A percentile compares a stretch with the other conserved stretches of the same genome.
These are phyloP conservation scores for Fusarium cicatricum DNA, from an alignment of 2,329 filamentous ascomycete species.

Conservation along the genomic window DNA sequence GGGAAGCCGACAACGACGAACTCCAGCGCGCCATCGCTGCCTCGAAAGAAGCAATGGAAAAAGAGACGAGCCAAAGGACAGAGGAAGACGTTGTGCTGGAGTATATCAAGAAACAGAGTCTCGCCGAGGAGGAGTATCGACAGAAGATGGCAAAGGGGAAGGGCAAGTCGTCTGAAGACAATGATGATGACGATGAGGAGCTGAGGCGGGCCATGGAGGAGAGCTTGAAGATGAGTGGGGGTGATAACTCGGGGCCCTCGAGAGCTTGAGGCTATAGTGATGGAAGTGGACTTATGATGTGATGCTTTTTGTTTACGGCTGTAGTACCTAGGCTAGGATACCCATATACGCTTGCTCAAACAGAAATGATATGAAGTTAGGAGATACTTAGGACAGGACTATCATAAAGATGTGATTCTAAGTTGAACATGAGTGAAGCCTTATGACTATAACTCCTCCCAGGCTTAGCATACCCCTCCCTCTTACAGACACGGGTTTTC, in stretches of 20 bases:
- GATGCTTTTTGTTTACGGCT: conserved; percentile 5
- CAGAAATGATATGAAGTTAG: background rate
- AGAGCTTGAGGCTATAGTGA: conserved; percentile 15
- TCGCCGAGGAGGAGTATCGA: conserved; percentile 69
- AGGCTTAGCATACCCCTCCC: too few relatives aligned
- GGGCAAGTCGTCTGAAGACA: conserved; percentile 42
- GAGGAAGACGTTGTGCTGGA: conserved; percentile 79
- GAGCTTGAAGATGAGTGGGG: conserved; percentile 57
- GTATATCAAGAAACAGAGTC: conserved; percentile 78
- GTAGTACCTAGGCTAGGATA: conserved; percentile 18
- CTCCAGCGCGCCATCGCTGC: conserved; percentile 53
- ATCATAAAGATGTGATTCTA: too few relatives aligned
- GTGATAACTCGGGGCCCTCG: conserved; percentile 40
- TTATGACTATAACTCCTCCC: too few relatives aligned
- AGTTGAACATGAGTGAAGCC: too few relatives aligned
- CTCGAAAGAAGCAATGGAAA: conserved; percentile 51
- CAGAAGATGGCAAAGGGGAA: conserved; percentile 47
- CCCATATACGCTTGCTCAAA: conserved; percentile 4
- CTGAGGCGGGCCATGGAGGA: conserved; percentile 62
- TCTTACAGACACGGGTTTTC: too few relatives aligned
- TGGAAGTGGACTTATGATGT: background rate
- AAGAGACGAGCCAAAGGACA: conserved; percentile 54
- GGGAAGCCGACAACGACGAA: conserved; percentile 39
- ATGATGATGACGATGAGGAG: conserved; percentile 62
- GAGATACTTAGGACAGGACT: too few relatives aligned